Base-by-base conservation (phyloP, 2,329 filamentous ascomycete species). In the Endothia cerciana region DNA sequence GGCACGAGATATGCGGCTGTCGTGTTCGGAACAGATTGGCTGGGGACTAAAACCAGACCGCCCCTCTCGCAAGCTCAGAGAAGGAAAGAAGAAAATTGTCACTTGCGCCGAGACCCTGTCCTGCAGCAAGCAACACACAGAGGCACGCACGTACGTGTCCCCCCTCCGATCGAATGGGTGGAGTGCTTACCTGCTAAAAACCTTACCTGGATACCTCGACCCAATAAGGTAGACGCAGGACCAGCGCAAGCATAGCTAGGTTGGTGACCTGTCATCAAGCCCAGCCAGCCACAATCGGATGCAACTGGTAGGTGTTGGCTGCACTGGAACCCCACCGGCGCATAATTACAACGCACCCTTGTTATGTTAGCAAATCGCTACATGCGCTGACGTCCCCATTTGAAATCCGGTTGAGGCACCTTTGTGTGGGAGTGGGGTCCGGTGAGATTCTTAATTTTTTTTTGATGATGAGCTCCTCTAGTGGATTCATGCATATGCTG, bases 21-120 rank as follows among this genome's bases (percentile, higher is more conserved):
- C 57, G 57, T 59, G 57, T 59, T 59, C 57, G 57, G 40, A 59
- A 59, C 22, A 59, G 57, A 59, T 59, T 59, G 57, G 57, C 28
- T 19, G 57, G 13, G 40, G 30, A 45, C 28, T 30, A 25, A 59
- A 11, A 11, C 30, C 40, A 43, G 57, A 43, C 57, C 22, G 57
- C 57, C 57, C 38, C 25, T 59, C 57, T 59, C 40, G 57, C 36
- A 45, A 41, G 15, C 33, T 41, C 47, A 64, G 51, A 60, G 47
- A 38, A 22, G 25, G 41, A 53, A 43, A 41, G 4, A 33, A 17
- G 38, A 41, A 57, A 51, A 41, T 38, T 47, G 45, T 6, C 38
- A 53, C 51, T 36, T 22, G 51, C 28, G 8, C 30, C 10, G 19
- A 36, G 10, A 36, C 4, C 47, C 51, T 43, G 41, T 43, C 51